These are phyloP conservation scores for Spiraea crenata DNA, from an alignment of 331 rosid genomes.

Conservation along the genomic window DNA sequence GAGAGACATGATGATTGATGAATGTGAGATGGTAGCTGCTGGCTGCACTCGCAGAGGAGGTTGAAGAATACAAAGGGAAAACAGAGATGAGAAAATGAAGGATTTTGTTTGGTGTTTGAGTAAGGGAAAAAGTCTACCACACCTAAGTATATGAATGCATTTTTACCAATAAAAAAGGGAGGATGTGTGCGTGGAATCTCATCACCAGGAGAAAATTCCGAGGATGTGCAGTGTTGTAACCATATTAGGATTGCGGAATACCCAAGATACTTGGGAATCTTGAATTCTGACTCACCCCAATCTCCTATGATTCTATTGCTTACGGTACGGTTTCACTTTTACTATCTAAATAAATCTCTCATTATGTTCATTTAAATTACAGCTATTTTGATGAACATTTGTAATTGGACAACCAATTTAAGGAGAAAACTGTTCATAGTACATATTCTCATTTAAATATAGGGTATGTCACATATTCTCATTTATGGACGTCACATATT, in stretches of 20 bases:
- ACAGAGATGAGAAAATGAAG: neutral
- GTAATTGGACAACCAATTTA: no score
- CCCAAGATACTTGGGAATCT: neutral
- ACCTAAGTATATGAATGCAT: neutral
- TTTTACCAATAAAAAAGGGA: neutral
- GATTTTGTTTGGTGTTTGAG: neutral
- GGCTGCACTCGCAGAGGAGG: neutral
- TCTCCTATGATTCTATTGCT: no score
- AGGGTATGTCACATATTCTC: no score
- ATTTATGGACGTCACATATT: no score
- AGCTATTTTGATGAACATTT: no score
- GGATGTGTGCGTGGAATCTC: neutral
- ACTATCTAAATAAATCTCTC: no score
- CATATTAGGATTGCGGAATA: slow-evolving; percentile 1
- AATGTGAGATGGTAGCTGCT: neutral
- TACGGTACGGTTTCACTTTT: no score
- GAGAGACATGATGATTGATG: slow-evolving; percentile 34
- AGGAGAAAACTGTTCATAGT: no score
- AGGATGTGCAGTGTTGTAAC: slow-evolving; percentile 9
- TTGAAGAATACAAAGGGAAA: neutral
- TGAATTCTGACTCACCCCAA: neutral
- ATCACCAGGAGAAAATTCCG: neutral
- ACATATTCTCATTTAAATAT: no score
- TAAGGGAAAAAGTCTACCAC: neutral
- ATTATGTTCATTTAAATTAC: no score